A percentile compares a stretch with the other conserved stretches of the same genome.
Conservation (phyloP, 352 stramenopile genomes). For the Pythium pyrilobum region DNA sequence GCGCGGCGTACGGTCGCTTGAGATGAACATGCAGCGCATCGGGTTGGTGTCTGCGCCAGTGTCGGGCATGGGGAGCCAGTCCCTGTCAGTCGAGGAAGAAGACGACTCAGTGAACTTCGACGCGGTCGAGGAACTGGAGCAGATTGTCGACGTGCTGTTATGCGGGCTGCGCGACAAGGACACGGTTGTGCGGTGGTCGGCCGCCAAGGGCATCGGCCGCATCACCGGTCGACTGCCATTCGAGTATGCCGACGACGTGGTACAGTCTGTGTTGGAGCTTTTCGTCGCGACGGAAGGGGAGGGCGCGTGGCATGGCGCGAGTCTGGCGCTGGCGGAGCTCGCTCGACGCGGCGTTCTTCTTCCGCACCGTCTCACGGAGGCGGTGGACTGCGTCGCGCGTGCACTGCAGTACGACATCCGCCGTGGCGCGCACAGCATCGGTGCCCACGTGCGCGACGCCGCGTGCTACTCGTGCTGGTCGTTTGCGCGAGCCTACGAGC, state of each 20-base stretch:
- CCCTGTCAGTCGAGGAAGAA: slow-evolving; percentile 12
- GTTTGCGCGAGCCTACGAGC: slow-evolving; percentile 94
- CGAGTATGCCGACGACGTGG: slow-evolving; percentile 95
- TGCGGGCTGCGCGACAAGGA: slow-evolving; percentile 90
- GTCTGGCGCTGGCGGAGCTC: slow-evolving; percentile 95
- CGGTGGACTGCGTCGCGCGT: slow-evolving; percentile 90
- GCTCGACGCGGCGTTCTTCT: slow-evolving; percentile 94
- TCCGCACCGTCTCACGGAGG: slow-evolving; percentile 86
- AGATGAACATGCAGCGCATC: slow-evolving; percentile 86
- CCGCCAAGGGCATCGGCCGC: slow-evolving; percentile 97
- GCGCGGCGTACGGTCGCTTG: slow-evolving; percentile 88
- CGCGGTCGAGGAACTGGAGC: slow-evolving; percentile 95
- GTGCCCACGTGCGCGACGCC: slow-evolving; percentile 96
- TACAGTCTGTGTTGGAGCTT: slow-evolving; percentile 93
- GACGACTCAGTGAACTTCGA: slow-evolving; percentile 45
- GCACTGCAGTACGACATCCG: slow-evolving; percentile 95
- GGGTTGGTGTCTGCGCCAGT: slow-evolving; percentile 16
- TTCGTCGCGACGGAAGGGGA: slow-evolving; percentile 93
- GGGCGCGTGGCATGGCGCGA: slow-evolving; percentile 96
- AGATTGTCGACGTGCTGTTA: slow-evolving; percentile 93
- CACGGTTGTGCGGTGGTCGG: slow-evolving; percentile 98
- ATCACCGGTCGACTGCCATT: slow-evolving; percentile 93
- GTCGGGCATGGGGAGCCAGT: not conserved
- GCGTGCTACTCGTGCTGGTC: slow-evolving; percentile 98
- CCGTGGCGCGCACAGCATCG: slow-evolving; percentile 93